Percentiles rank a stretch among this genome's conserved stretches.
Evolutionary conservation across 2,329 filamentous ascomycete species (phyloP).

Genomic region (Colletotrichum sp.): DNA sequence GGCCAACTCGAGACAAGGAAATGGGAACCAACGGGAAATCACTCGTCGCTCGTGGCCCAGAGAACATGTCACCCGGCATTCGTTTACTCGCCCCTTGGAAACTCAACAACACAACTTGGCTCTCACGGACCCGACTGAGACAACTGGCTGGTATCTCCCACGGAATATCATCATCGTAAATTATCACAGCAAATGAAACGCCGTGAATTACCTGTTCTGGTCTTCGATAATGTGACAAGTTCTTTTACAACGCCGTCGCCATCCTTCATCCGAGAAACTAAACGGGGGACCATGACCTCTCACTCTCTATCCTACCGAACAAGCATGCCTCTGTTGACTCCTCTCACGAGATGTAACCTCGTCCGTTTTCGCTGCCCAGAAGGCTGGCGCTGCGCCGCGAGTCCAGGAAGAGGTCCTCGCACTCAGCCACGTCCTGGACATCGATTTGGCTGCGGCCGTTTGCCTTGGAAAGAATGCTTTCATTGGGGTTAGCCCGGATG

Average conservation of each 20-base stretch:
- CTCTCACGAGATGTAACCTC: conserved; percentile 67
- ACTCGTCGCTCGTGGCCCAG: not conserved
- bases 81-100: not conserved
- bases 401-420: conserved; percentile 84
- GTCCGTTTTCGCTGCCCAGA: conserved; percentile 66
- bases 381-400: conserved; percentile 78
- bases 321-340: not conserved
- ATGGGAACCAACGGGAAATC: not conserved
- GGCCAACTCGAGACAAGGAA: not conserved
- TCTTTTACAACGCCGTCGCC: conserved; percentile 22
- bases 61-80: not conserved
- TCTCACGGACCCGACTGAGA: not conserved
- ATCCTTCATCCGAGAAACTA: conserved; percentile 1
- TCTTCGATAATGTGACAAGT: conserved; percentile 20
- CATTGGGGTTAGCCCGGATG: conserved; percentile 34
- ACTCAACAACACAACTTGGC: not conserved
- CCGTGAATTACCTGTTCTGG: conserved; percentile 6
- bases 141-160: not conserved
- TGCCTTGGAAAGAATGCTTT: conserved; percentile 85
- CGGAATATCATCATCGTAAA: not conserved
- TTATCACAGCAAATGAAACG: not conserved
- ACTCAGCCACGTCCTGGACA: conserved; percentile 78
- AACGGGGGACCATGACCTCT: not conserved
- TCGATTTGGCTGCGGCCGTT: conserved; percentile 80
- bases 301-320: not conserved